Evolutionary conservation across 257 asterid genomes (phyloP), one percentile per base, ranked within the genome.

Genomic region (Oldenlandia corymbosa): DNA sequence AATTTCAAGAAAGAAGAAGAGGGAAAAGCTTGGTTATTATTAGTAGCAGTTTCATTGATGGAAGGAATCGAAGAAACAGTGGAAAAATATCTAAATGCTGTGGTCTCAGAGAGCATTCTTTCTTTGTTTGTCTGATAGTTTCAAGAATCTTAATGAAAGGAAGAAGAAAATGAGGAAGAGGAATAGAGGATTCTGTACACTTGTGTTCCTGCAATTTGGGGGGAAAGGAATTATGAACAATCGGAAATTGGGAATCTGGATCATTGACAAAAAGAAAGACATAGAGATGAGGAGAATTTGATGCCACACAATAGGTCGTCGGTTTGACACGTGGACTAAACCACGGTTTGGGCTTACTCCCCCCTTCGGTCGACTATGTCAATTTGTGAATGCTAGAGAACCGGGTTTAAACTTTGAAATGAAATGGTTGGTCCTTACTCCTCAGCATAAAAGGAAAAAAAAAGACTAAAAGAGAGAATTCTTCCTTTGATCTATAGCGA

Each of bases 61-160:
- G 76, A 66, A 26, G 82, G 76, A 66, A 86, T 36, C 32, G 84
- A 69, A 9, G 84, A 74, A 41, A 79, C 53, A 46, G 79, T 18
- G 69, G 88, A 72, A 54, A 85, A 78, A 67, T 73, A 80, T n/a
- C 86, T 78, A 10, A 83, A 71, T 58, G 90, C 34, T 20, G 30
- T 34, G 46, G 46, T 69, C 73, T 84, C 89, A 27, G 31, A 37
- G 30, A 88, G 84, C 96, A 88, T 78, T 66, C 55, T 57, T 57
- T 57, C 47, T 57, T 23, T 43, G 14, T 43, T 43, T 43, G 14
- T n/a, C n/a, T n/a, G n/a, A n/a, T n/a, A 3, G 37, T 17, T 56
- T 56, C 14, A 2, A 17, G 18, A 30, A 2, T 56, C 61, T 36
- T 32, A 26, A 17, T n/a, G n/a, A n/a, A n/a, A n/a, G n/a, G n/a